Evolutionary conservation across 2,329 filamentous ascomycete genomes (phyloP).

Genomic region (Neurospora sp.): DNA sequence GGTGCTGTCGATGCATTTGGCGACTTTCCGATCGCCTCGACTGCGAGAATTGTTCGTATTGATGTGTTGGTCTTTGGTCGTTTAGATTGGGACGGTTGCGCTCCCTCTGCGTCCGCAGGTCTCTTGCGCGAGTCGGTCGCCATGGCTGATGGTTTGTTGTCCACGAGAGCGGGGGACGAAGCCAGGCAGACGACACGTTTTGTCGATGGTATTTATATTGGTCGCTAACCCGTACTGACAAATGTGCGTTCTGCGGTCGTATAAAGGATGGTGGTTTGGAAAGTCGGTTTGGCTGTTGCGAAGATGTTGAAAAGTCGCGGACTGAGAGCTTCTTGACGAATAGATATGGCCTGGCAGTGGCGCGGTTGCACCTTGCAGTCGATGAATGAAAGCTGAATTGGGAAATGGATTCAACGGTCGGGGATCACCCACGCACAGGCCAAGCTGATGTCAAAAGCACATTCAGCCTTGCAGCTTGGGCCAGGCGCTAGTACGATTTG

Average conservation of each 20-base stretch:
- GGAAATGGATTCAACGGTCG: not conserved
- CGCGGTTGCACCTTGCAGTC: not conserved
- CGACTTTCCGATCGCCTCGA: constrained; percentile 4
- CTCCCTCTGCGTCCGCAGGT: constrained; percentile 22
- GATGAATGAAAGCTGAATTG: not conserved
- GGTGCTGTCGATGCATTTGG: constrained; percentile 2
- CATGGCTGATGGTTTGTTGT: constrained; percentile 10
- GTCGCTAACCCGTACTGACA: not conserved
- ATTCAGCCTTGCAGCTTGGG: not conserved
- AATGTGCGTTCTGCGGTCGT: not conserved
- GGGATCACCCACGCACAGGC: not conserved
- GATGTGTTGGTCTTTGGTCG: constrained; percentile 19
- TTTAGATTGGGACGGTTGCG: constrained; percentile 21
- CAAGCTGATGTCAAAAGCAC: not conserved
- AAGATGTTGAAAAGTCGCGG: not conserved
- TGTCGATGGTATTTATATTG: not conserved
- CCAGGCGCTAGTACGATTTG: not conserved
- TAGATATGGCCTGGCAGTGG: not conserved
- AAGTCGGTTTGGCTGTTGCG: not conserved
- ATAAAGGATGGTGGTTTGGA: not conserved
- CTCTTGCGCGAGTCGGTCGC: constrained; percentile 25
- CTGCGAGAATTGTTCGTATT: constrained; percentile 3
- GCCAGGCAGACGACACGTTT: not conserved
- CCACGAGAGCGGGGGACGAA: constrained; percentile 4
- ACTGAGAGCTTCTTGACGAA: not conserved